Evolutionary conservation across 768 basidiomycete genomes (phyloP).

Genomic region (Leucocoprinus leucothites): DNA sequence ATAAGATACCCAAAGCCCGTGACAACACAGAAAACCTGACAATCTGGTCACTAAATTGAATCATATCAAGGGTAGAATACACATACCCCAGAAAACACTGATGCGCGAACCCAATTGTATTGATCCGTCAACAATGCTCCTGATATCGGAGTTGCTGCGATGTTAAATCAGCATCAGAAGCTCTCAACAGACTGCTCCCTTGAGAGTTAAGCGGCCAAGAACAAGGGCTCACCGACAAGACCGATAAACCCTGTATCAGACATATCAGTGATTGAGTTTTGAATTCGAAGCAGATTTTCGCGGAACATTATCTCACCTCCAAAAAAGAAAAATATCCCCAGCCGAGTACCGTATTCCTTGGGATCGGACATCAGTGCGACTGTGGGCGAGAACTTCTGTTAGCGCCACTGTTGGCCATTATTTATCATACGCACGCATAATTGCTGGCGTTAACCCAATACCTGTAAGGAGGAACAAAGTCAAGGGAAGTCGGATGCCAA

Average conservation of each 20-base stretch:
- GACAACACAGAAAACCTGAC: conserved; percentile 16
- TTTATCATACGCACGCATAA: neutral
- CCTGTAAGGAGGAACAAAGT: conserved; percentile 1
- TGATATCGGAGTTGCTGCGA: conserved; percentile 42
- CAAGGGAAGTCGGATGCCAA: conserved; percentile 12
- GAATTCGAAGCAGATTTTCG: neutral
- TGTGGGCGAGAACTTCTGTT: neutral
- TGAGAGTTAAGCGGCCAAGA: too few relatives aligned
- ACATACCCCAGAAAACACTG: conserved; percentile 38
- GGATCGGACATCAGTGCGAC: conserved; percentile 16
- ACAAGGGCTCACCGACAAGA: conserved; percentile 31
- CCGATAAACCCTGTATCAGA: conserved; percentile 20
- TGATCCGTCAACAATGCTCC: conserved; percentile 45
- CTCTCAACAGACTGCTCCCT: too few relatives aligned
- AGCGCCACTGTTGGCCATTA: neutral
- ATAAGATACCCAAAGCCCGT: conserved; percentile 20
- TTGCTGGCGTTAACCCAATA: conserved; percentile 27
- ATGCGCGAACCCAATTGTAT: conserved; percentile 41
- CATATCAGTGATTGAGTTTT: neutral
- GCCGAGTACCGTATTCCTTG: conserved; percentile 44
- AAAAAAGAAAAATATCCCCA: conserved; percentile 42
- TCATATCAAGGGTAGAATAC: too few relatives aligned
- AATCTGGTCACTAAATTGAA: neutral
- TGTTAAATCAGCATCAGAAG: neutral
- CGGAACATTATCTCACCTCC: conserved; percentile 28